Evolutionary conservation across 1,284 basidiomycete genomes (phyloP).

Genomic region (Sphagnurus paluster): DNA sequence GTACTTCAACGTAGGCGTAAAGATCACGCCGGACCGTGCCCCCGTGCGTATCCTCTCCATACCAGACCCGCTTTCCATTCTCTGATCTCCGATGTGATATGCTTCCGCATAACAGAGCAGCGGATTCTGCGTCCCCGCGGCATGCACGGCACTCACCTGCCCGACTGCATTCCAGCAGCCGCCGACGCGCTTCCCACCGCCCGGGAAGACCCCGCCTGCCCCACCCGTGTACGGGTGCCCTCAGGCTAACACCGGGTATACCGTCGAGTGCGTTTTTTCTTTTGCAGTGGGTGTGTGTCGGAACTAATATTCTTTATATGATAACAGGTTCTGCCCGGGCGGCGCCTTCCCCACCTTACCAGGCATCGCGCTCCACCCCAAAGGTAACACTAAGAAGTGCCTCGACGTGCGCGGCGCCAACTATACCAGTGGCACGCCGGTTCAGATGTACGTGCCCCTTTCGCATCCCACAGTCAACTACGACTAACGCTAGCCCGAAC

Average conservation of each 20-base stretch:
- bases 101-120: neutral
- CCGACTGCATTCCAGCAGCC: constrained; percentile 11
- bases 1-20: constrained; percentile 25
- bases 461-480: no score
- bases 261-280: constrained; percentile 10
- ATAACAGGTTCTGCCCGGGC: constrained; percentile 12
- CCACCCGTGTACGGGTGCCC: constrained; percentile 12
- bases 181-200: constrained; percentile 16
- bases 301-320: no score
- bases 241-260: constrained; percentile 9
- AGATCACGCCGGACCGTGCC: constrained; percentile 18
- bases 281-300: no score
- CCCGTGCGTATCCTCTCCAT: constrained; percentile 9
- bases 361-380: constrained; percentile 21
- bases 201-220: constrained; percentile 4
- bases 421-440: constrained; percentile 28
- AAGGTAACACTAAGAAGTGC: constrained; percentile 24
- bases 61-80: neutral
- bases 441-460: constrained; percentile 20
- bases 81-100: no score
- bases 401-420: constrained; percentile 28
- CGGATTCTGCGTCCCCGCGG: constrained; percentile 15
- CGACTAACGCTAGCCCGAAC: neutral
- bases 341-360: constrained; percentile 7
- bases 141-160: constrained; percentile 12